Percentiles rank a stretch among this genome's conserved stretches.
These are phyloP conservation scores for Rhizopogon vinicolor DNA, from an alignment of 768 basidiomycete genomes.

Conservation along the genomic window DNA sequence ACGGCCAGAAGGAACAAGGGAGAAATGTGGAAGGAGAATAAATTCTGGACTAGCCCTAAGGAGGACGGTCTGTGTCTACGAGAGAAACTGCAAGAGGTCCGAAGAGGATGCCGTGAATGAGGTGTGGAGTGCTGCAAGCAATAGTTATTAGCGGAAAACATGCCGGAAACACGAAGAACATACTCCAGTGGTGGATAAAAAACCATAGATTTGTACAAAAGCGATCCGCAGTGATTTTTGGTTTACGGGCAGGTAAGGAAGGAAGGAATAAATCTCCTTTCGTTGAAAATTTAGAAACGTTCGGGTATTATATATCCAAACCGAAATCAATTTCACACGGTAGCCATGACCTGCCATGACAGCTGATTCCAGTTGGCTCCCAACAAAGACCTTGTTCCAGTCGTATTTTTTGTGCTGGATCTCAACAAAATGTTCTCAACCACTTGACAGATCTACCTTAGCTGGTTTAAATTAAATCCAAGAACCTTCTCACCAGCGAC, in stretches of 20 bases:
- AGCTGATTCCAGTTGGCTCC: too few relatives aligned
- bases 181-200: slow-evolving; percentile 35
- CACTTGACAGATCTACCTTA: not conserved
- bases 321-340: slow-evolving; percentile 8
- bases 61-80: slow-evolving; percentile 73
- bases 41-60: slow-evolving; percentile 44
- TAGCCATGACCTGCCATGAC: not conserved
- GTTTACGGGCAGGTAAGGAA: slow-evolving; percentile 1
- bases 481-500: not conserved
- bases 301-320: not conserved
- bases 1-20: slow-evolving; percentile 4
- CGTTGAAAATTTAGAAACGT: slow-evolving; percentile 3
- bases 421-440: not conserved
- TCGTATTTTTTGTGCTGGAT: not conserved
- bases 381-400: not conserved
- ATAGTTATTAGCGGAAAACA: not conserved
- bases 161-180: not conserved
- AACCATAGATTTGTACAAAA: slow-evolving; percentile 48
- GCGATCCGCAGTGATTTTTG: slow-evolving; percentile 6
- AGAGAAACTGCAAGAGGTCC: slow-evolving; percentile 55
- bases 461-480: not conserved
- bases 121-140: slow-evolving; percentile 17
- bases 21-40: slow-evolving; percentile 10
- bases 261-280: slow-evolving; percentile 8
- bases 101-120: slow-evolving; percentile 53